Percentiles rank a stretch among this genome's conserved stretches.
Evolutionary conservation across 2,329 filamentous ascomycete genomes (phyloP).

Genomic region (Phaeophleospora eucalypticola): DNA sequence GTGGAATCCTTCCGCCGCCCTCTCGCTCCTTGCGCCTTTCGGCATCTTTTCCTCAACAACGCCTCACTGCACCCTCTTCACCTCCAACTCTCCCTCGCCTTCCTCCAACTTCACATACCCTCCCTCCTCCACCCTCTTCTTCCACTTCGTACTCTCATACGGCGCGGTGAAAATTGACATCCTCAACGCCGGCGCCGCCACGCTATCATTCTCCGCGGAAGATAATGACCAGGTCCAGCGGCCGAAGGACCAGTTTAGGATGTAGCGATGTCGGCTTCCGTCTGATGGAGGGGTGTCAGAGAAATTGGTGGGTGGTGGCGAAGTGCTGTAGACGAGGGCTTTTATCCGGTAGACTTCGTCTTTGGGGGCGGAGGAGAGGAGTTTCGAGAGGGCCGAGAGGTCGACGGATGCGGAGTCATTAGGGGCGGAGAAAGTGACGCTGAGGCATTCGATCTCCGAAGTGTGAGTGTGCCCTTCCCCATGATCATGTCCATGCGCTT

Average conservation of each 20-base stretch:
- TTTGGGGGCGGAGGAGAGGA: slow-evolving; percentile 73
- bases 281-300: too few relatives aligned
- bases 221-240: slow-evolving; percentile 73
- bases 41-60: too few relatives aligned
- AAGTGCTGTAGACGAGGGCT: slow-evolving; percentile 54
- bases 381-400: slow-evolving; percentile 56
- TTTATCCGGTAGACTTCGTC: slow-evolving; percentile 97
- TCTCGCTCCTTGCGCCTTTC: too few relatives aligned
- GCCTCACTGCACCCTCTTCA: slow-evolving; percentile 41
- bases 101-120: slow-evolving; percentile 25
- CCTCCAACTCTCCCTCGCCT: slow-evolving; percentile 47
- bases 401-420: too few relatives aligned
- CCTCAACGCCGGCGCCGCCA: slow-evolving; percentile 53
- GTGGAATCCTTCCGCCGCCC: too few relatives aligned
- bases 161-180: slow-evolving; percentile 74
- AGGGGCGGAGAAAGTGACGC: too few relatives aligned
- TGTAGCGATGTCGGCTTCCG: slow-evolving; percentile 59
- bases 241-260: slow-evolving; percentile 97
- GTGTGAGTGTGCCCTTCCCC: slow-evolving; percentile 58
- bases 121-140: slow-evolving; percentile 60
- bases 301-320: too few relatives aligned
- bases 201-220: slow-evolving; percentile 18
- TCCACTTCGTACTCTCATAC: slow-evolving; percentile 72
- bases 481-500: slow-evolving; percentile 41
- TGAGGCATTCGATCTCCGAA: slow-evolving; percentile 85